Conservation (phyloP, 2,329 filamentous ascomycete genomes). For the Fusarium lyarnte region DNA sequence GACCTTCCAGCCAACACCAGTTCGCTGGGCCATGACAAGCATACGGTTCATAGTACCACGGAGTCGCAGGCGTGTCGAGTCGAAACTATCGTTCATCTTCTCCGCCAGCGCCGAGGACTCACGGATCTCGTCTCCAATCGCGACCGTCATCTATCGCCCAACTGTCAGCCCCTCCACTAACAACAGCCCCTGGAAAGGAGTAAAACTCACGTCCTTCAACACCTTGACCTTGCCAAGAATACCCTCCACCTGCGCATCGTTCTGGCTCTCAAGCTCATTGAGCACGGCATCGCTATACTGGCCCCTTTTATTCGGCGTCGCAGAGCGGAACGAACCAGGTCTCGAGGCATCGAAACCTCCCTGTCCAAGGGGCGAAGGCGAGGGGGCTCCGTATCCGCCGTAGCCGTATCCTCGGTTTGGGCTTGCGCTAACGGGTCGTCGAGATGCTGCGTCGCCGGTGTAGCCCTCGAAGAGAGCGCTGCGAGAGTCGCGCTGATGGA, state of each 20-base stretch:
- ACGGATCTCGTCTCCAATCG: conserved; percentile 95
- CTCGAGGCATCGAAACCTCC: conserved; percentile 23
- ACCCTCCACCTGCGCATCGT: conserved; percentile 89
- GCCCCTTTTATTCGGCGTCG: conserved; percentile 80
- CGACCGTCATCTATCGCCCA: conserved; percentile 76
- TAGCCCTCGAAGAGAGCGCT: conserved; percentile 81
- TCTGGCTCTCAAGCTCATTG: conserved; percentile 94
- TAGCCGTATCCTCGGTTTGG: conserved; percentile 63
- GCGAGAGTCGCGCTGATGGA: conserved; percentile 78
- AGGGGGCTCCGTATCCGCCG: conserved; percentile 44
- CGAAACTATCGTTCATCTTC: conserved; percentile 96
- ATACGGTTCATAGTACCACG: conserved; percentile 97
- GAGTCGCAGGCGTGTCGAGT: conserved; percentile 81
- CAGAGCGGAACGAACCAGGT: conserved; percentile 61
- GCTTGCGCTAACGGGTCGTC: conserved; percentile 56
- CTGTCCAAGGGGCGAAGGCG: conserved; percentile 28
- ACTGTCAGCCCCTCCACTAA: conserved; percentile 9
- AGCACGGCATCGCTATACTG: conserved; percentile 94
- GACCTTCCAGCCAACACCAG: conserved; percentile 94
- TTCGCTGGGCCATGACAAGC: conserved; percentile 93
- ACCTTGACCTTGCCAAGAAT: conserved; percentile 89
- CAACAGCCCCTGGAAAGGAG: not conserved
- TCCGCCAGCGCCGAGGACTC: conserved; percentile 88
- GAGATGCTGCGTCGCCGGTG: conserved; percentile 56
- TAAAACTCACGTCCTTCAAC: conserved; percentile 80